Base-by-base conservation (phyloP, 2,329 filamentous ascomycete genomes). In the Helicocarpus griseus region DNA sequence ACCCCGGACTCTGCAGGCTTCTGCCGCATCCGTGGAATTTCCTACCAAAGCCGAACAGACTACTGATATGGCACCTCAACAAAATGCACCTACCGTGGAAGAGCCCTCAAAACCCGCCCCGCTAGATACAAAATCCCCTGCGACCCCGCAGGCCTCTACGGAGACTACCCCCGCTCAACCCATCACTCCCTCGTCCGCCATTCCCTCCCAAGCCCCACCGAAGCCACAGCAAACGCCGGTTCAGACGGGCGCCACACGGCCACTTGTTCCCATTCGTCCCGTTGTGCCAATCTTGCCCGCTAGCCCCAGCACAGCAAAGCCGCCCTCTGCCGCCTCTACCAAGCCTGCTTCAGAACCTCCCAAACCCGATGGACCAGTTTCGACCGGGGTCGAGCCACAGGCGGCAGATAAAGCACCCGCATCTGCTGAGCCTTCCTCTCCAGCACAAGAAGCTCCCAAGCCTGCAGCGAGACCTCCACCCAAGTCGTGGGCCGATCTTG, bases 401-500 rank as follows among this genome's bases (percentile, higher is more conserved):
- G 45, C 51, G 13, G 51, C 53, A 26, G 14, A 31, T 44, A 40
- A 22, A 29, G 36, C 28, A 36, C 28, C 1, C 39, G 45, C 13
- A 21, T 26, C 11, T 33, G 53, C 53, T 7, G 50, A 47, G 26
- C 39, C 50, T 24, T 13, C 48, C 24, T 14, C 50, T 11, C 14
- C 24, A 17, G n/a, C 29, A 7, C 51, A 54, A 26, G 44, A 51
- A 22, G 17, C 33, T 19, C 57, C 65, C 4, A 73, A 73, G 45
- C 63, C 68, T 54, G 58, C 73, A 48, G 64, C 68, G 36, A 66
- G 65, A n/a, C 69, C 74, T 43, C 69, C 74, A n/a, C 76, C 78
- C 24, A 78, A 83, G 61, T 82, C 80, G 1, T 88, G 84, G 84
- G 82, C 84, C 24, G 83, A 85, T 56, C 72, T 87, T 41, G 77